Conservation (phyloP, 352 stramenopile species). For the Globisporangium paroecandrum region DNA sequence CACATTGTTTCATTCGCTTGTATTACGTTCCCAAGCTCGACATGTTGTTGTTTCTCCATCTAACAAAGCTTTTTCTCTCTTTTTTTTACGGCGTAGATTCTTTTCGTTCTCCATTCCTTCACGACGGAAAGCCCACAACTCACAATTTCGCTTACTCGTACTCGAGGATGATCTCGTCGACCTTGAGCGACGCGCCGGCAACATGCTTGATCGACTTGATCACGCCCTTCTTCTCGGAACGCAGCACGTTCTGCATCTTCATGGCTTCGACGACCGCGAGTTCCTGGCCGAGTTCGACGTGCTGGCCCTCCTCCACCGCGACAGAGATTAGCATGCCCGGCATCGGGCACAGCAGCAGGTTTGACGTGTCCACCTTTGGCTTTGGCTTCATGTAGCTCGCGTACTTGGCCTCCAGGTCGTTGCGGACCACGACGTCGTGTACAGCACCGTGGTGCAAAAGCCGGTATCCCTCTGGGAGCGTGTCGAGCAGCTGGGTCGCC, state of each 20-base stretch:
- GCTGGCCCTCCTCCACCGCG: constrained; percentile 81
- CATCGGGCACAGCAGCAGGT: constrained; percentile 94
- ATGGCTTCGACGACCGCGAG: constrained; percentile 96
- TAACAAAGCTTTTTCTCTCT: background rate
- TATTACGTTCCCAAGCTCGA: no score
- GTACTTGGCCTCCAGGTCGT: constrained; percentile 83
- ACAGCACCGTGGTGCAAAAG: constrained; percentile 87
- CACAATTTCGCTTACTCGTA: constrained; percentile 60
- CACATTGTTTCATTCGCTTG: no score
- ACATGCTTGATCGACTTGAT: constrained; percentile 81
- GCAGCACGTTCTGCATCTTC: constrained; percentile 99
- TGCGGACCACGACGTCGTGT: constrained; percentile 88
- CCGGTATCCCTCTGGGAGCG: constrained; percentile 64
- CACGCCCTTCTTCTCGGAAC: constrained; percentile 83
- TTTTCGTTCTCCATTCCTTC: background rate
- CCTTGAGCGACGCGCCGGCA: constrained; percentile 88
- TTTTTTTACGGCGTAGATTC: background rate
- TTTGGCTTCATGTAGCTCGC: constrained; percentile 89
- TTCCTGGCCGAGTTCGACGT: constrained; percentile 92
- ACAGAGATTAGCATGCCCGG: constrained; percentile 90
- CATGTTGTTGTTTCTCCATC: background rate
- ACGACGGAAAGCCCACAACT: background rate
- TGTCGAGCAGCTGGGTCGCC: constrained; percentile 59
- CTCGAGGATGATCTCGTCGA: constrained; percentile 91
- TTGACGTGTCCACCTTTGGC: constrained; percentile 86